phyloP scores from a whole-genome alignment of 2,329 filamentous ascomycete genomes.

The Aspergillus niger region DNA sequence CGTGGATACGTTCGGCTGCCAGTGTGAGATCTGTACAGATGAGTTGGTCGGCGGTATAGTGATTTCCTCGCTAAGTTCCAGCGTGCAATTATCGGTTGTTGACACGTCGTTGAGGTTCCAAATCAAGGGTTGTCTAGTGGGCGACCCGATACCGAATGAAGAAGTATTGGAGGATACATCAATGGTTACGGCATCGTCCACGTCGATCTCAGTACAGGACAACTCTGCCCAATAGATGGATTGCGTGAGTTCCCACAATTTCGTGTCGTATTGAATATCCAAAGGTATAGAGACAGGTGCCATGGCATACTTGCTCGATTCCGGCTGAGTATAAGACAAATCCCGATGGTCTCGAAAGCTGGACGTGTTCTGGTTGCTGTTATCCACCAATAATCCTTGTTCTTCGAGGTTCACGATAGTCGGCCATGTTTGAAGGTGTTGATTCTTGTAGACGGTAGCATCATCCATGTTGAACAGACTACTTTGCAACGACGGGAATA shows the following conservation, averaged over 20 bases:
- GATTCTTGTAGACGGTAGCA: background rate
- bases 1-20: slow-evolving; percentile 1
- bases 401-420: slow-evolving; percentile 1
- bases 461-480: slow-evolving; percentile 7
- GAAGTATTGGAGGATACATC: background rate
- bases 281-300: slow-evolving; percentile 8
- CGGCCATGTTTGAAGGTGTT: slow-evolving; percentile 11
- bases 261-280: slow-evolving; percentile 4
- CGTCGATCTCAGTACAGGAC: background rate
- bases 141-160: background rate
- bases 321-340: background rate
- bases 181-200: background rate
- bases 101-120: background rate
- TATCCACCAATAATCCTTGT: background rate
- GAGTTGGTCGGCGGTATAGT: slow-evolving; percentile 2
- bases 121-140: background rate
- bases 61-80: slow-evolving; percentile 3
- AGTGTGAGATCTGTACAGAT: slow-evolving; percentile 2
- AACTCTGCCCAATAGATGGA: slow-evolving; percentile 12
- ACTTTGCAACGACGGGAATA: slow-evolving; percentile 7
- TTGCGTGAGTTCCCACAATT: slow-evolving; percentile 10
- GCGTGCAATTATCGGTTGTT: background rate
- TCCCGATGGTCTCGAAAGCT: background rate
- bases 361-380: background rate
- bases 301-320: slow-evolving; percentile 8